Evolutionary conservation across 441 rosid genomes (phyloP).

Genomic region (Populus hybrid): DNA sequence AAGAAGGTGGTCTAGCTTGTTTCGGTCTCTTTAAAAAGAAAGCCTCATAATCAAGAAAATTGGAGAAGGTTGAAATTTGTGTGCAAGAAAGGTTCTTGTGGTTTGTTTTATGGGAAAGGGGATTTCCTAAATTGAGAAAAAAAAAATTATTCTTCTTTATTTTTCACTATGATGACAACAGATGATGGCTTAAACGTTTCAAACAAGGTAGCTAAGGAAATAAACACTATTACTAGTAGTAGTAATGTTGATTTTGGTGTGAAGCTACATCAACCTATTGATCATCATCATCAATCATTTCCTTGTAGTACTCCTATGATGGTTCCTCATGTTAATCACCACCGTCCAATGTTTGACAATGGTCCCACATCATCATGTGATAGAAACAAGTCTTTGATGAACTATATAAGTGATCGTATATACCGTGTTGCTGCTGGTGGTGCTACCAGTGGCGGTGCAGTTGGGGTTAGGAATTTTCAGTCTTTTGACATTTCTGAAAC

Average conservation of each 20-base stretch:
- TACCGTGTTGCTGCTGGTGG: slow-evolving; percentile 13
- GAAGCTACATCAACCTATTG: neutral
- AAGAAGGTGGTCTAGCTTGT: neutral
- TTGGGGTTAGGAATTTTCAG: slow-evolving; percentile 17
- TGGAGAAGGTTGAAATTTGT: neutral
- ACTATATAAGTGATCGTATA: slow-evolving; percentile 8
- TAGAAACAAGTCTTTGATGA: slow-evolving; percentile 4
- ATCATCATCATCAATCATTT: neutral
- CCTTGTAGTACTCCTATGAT: slow-evolving; percentile 26
- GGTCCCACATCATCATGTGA: slow-evolving; percentile 23
- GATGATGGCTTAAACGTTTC: neutral
- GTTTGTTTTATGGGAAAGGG: neutral
- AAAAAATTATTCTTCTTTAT: neutral
- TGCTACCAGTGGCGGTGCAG: slow-evolving; percentile 11
- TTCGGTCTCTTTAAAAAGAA: neutral
- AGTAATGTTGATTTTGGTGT: neutral
- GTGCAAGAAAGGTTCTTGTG: neutral
- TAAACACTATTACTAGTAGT: neutral
- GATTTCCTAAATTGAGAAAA: neutral
- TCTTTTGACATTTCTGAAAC: slow-evolving; percentile 27
- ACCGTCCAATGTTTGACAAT: slow-evolving; percentile 22
- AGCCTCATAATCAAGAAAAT: neutral
- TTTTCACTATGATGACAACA: neutral
- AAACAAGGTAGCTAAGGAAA: slow-evolving; percentile 1
- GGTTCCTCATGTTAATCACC: slow-evolving; percentile 28